phyloP scores from a whole-genome alignment of 371 early-diverging fungal species.

The Mortierella sp. region DNA sequence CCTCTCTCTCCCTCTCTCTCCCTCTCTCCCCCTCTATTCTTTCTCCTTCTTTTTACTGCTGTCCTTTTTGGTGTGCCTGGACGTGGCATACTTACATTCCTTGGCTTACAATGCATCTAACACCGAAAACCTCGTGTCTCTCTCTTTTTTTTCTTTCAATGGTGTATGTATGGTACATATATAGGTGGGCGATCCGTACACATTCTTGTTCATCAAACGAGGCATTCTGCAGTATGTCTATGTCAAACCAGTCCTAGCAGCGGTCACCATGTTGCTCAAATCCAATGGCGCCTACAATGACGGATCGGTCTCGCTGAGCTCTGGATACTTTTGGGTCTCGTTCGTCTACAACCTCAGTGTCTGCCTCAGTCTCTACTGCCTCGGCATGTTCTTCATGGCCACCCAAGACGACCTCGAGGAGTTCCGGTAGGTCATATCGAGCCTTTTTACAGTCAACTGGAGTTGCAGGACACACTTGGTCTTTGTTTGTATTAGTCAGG shows the following conservation, averaged over 20 bases:
- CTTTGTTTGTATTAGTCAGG: not conserved
- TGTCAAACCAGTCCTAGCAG: constrained; percentile 87
- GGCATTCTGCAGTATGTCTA: constrained; percentile 95
- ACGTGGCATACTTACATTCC: no score
- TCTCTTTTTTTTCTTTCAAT: not conserved
- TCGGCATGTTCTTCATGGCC: constrained; percentile 91
- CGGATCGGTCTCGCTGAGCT: constrained; percentile 78
- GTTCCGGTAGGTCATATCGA: constrained; percentile 70
- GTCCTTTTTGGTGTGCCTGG: no score
- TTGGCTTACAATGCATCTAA: not conserved
- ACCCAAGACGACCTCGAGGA: constrained; percentile 84
- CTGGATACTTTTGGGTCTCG: constrained; percentile 87
- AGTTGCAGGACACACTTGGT: not conserved
- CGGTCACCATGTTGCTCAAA: constrained; percentile 86
- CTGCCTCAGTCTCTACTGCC: constrained; percentile 86
- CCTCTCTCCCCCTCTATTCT: no score
- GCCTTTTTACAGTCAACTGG: no score
- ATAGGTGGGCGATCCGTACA: constrained; percentile 89
- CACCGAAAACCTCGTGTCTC: not conserved
- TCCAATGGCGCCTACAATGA: constrained; percentile 83
- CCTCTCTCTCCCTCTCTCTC: no score
- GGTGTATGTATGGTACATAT: no score
- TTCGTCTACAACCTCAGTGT: constrained; percentile 91
- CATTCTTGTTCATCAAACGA: constrained; percentile 89
- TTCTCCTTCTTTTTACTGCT: not conserved